Base-by-base conservation (phyloP, 345 rosid species). In the Tarenaya hassleriana region DNA sequence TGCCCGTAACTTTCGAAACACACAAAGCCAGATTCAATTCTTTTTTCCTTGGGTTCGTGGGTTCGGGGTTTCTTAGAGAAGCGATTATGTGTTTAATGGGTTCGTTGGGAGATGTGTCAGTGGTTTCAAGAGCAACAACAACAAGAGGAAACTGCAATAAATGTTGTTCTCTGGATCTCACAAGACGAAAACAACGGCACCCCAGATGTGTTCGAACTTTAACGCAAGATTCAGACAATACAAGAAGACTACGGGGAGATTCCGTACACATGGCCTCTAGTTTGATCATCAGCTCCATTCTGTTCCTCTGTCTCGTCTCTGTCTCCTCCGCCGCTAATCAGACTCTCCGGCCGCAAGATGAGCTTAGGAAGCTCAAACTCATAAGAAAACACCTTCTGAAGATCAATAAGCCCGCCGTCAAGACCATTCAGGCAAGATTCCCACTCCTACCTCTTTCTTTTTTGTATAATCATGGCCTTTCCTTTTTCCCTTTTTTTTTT, bases 391-490 rank as follows among this genome's bases (percentile, higher is more conserved):
- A 70, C 52, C 95, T 92, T 34, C 48, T 58, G n/a, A 88, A 74
- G 73, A 78, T 92, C 74, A 92, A 88, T 86, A 92, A 88, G 69
- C 87, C 94, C 7, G 62, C 91, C 8, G 61, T 83, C 47, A 81
- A 82, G 80, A 83, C 95, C 44, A 80, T 90, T 66, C 86, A 82
- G 88, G 97, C 52, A 77, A 60, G 10, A 55, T 18, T 31, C n/a
- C n/a, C n/a, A n/a, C n/a, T n/a, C n/a, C n/a, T n/a, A n/a, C n/a
- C n/a, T 39, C 43, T 49, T 43, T 18, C 10, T 12, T 16, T 1
- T 53, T 44, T 0, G 55, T 40, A 41, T 0, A 41, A 0, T 16
- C 10, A 42, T n/a, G n/a, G n/a, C n/a, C n/a, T n/a, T n/a, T n/a
- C n/a, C n/a, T n/a, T n/a, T n/a, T n/a, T n/a, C n/a, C n/a, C n/a